These are phyloP conservation scores for Hypomyces perniciosus DNA, from an alignment of 2,329 filamentous ascomycete genomes.

Conservation along the genomic window DNA sequence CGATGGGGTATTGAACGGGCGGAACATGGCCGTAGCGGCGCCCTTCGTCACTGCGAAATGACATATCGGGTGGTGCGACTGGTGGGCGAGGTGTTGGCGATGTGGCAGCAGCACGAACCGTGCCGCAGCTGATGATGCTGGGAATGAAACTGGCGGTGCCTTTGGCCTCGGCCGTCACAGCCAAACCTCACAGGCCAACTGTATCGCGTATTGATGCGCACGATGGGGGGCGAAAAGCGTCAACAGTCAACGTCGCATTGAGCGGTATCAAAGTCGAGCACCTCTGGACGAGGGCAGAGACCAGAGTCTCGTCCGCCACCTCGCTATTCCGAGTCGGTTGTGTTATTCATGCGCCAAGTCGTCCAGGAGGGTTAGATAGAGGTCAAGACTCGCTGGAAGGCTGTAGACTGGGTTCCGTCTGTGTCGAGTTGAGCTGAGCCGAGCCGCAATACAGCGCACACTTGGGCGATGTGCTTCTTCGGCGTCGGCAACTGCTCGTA, in stretches of 20 bases:
- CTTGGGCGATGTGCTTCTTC: not conserved
- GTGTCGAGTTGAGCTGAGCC: no score
- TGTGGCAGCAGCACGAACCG: constrained; percentile 2
- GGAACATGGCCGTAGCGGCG: constrained; percentile 61
- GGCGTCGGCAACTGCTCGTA: not conserved
- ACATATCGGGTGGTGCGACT: constrained; percentile 39
- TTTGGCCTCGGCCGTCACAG: constrained; percentile 8
- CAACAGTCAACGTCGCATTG: constrained; percentile 1
- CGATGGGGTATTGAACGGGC: constrained; percentile 57
- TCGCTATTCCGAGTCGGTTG: not conserved
- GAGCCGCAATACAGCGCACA: not conserved
- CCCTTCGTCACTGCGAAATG: constrained; percentile 57
- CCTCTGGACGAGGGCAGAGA: not conserved
- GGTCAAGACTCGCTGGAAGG: not conserved
- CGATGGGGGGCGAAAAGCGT: not conserved
- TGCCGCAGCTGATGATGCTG: not conserved
- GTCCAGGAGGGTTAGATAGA: no score
- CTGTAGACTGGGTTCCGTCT: not conserved
- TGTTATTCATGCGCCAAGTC: not conserved
- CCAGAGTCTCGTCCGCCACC: not conserved
- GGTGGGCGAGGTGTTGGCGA: not conserved
- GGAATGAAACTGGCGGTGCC: not conserved
- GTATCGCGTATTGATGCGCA: constrained; percentile 12
- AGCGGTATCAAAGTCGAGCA: not conserved
- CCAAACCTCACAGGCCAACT: constrained; percentile 16